Evolutionary conservation across 495 filamentous ascomycete species (phyloP).

Genomic region (Penicillium cinerascens): DNA sequence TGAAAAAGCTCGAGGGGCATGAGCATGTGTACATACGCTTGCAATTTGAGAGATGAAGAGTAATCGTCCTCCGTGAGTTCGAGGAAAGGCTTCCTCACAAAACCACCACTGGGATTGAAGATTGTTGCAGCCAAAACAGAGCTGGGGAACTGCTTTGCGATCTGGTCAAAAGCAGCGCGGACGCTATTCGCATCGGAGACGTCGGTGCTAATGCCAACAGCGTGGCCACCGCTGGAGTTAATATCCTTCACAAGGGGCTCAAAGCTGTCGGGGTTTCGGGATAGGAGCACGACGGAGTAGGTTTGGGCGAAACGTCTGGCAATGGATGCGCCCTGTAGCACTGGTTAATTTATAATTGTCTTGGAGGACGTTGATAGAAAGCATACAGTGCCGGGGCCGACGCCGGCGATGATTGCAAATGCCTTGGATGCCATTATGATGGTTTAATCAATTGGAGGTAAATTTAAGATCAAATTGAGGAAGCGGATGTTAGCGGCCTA

Average conservation of each 20-base stretch:
- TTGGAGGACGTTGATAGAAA: background rate
- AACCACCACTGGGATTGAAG: conserved; percentile 73
- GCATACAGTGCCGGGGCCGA: conserved; percentile 66
- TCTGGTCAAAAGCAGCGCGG: conserved; percentile 61
- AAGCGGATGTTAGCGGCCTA: background rate
- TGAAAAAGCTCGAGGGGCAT: background rate
- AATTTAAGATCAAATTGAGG: background rate
- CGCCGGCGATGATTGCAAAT: conserved; percentile 71
- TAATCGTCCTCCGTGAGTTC: conserved; percentile 68
- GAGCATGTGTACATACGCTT: conserved; percentile 55
- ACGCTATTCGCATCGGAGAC: conserved; percentile 61
- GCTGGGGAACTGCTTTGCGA: conserved; percentile 51
- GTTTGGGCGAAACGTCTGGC: conserved; percentile 65
- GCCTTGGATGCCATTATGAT: conserved; percentile 35
- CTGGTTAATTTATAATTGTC: conserved; percentile 6
- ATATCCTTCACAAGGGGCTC: conserved; percentile 69
- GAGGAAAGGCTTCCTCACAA: conserved; percentile 75
- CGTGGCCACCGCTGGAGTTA: conserved; percentile 63
- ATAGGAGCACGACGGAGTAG: conserved; percentile 75
- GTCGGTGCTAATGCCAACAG: conserved; percentile 74
- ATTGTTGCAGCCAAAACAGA: conserved; percentile 67
- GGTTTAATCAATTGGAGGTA: background rate
- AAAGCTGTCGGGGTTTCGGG: conserved; percentile 66
- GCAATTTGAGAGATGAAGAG: conserved; percentile 49
- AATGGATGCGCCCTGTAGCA: conserved; percentile 48